Evolutionary conservation across 176 grass and related monocot species (phyloP).

Genomic region (Oryza australiensis): DNA sequence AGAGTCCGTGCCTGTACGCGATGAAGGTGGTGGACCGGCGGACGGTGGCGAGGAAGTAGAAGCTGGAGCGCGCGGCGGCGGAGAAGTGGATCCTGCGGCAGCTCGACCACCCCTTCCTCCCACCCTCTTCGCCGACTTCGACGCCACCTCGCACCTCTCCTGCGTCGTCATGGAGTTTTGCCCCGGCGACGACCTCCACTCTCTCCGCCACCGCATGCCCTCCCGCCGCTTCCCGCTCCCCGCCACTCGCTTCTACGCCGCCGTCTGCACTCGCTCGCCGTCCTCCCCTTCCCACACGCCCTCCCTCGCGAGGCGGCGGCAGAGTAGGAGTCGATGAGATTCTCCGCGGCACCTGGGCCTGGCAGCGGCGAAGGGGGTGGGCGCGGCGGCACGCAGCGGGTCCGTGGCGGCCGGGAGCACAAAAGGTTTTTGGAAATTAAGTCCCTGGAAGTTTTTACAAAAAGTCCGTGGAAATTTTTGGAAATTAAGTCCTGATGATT

Average conservation of each 20-base stretch:
- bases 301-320: too few relatives aligned
- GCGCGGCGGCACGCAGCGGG: too few relatives aligned
- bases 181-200: constrained; percentile 83
- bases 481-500: too few relatives aligned
- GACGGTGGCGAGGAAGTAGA: constrained; percentile 55
- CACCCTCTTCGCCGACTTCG: constrained; percentile 84
- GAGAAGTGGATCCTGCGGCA: constrained; percentile 67
- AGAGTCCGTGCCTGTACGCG: constrained; percentile 48
- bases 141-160: constrained; percentile 60
- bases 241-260: constrained; percentile 77
- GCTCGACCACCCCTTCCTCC: constrained; percentile 88
- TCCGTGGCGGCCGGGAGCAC: too few relatives aligned
- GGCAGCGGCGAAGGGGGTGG: too few relatives aligned
- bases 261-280: too few relatives aligned
- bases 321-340: too few relatives aligned
- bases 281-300: too few relatives aligned
- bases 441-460: too few relatives aligned
- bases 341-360: too few relatives aligned
- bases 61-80: constrained; percentile 66
- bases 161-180: constrained; percentile 95
- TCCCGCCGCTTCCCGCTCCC: constrained; percentile 59
- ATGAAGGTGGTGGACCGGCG: constrained; percentile 95
- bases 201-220: constrained; percentile 76
- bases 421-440: too few relatives aligned
- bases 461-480: too few relatives aligned